Conservation (phyloP, 345 rosid genomes). For the Erodium maritimum region DNA sequence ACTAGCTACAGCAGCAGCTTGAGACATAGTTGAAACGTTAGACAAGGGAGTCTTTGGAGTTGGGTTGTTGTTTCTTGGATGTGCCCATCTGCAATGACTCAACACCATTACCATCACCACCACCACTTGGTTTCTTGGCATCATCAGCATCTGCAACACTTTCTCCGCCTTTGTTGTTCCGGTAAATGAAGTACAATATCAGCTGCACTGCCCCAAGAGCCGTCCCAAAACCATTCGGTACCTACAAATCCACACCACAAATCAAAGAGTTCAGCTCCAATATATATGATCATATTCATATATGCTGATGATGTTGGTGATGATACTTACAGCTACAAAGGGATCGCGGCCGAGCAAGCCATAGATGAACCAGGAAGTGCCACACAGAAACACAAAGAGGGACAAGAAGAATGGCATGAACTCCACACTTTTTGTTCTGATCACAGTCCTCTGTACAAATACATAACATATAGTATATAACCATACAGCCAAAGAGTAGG, state of each 20-base stretch:
- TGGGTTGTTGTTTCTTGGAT: too few relatives aligned
- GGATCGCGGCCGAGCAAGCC: constrained; percentile 83
- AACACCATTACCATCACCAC: too few relatives aligned
- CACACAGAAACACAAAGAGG: constrained; percentile 79
- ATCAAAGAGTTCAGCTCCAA: background rate
- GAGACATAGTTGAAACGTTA: too few relatives aligned
- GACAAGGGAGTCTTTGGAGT: too few relatives aligned
- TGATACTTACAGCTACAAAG: constrained; percentile 61
- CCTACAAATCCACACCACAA: constrained; percentile 19
- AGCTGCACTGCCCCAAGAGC: constrained; percentile 66
- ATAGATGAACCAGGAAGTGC: constrained; percentile 88
- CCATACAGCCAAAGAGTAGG: too few relatives aligned
- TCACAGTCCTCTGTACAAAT: constrained; percentile 61
- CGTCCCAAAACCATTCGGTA: constrained; percentile 90
- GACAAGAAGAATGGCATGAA: constrained; percentile 95
- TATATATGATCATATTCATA: background rate
- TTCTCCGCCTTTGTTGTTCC: constrained; percentile 16
- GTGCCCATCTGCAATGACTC: too few relatives aligned
- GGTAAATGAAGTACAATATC: constrained; percentile 68
- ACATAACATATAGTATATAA: background rate
- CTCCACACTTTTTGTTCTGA: constrained; percentile 89
- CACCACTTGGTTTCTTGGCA: too few relatives aligned
- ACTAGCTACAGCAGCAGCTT: too few relatives aligned
- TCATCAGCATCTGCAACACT: too few relatives aligned
- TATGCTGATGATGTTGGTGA: background rate